These are phyloP conservation scores for Penicillium psychrosexuale DNA, from an alignment of 2,329 filamentous ascomycete species.

Conservation along the genomic window DNA sequence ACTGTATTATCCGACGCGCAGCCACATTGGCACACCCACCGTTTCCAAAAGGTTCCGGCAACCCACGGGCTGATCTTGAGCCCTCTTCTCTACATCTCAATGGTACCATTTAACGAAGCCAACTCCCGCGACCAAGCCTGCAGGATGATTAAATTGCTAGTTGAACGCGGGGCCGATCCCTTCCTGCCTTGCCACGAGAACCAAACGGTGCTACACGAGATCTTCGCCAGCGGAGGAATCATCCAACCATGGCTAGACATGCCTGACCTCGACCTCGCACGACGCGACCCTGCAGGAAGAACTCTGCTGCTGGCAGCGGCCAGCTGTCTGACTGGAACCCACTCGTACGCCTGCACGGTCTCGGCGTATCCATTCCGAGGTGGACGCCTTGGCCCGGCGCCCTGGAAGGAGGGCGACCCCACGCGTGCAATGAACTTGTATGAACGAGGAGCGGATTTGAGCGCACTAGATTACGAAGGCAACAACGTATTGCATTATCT, in stretches of 20 bases:
- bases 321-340: conserved; percentile 3
- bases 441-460: conserved; percentile 8
- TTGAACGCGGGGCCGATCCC: conserved; percentile 17
- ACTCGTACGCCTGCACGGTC: conserved; percentile 6
- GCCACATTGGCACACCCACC: conserved; percentile 12
- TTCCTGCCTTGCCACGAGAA: conserved; percentile 8
- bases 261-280: conserved; percentile 12
- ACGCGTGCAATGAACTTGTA: conserved; percentile 10
- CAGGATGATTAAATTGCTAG: conserved; percentile 10
- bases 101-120: conserved; percentile 15
- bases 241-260: conserved; percentile 17
- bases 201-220: conserved; percentile 12
- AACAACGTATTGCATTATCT: conserved; percentile 9
- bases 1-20: conserved; percentile 7
- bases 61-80: background rate
- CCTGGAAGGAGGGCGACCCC: conserved; percentile 4
- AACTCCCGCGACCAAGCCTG: conserved; percentile 14
- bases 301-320: conserved; percentile 17
- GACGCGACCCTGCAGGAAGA: conserved; percentile 13
- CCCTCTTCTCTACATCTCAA: conserved; percentile 19
- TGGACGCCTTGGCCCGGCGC: background rate
- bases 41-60: background rate
- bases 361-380: background rate
- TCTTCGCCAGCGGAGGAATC: conserved; percentile 12
- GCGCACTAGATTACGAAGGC: background rate